Conservation (phyloP, 83 land plant species). For the Thuja plicata region DNA sequence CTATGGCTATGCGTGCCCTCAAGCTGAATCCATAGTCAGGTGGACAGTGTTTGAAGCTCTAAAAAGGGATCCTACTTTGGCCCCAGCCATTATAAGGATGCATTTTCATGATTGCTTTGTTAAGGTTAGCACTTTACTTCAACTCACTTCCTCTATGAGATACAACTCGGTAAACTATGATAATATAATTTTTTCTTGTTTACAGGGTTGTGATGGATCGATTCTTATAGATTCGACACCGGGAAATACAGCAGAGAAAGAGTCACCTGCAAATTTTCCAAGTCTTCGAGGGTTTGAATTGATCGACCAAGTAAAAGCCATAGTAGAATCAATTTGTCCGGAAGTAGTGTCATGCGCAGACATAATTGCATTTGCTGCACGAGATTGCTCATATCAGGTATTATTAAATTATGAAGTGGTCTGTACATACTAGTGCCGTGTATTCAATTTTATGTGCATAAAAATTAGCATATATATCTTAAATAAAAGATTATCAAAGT, state of each 20-base stretch:
- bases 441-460: too few species aligned
- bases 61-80: conserved; percentile 11
- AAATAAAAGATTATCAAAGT: too few species aligned
- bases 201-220: conserved; percentile 61
- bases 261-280: conserved; percentile 11
- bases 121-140: conserved; percentile 17
- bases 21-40: conserved; percentile 12
- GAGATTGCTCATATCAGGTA: too few species aligned
- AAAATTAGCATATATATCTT: too few species aligned
- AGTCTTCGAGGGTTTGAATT: too few species aligned
- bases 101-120: conserved; percentile 52
- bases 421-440: too few species aligned
- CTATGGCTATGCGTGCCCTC: conserved; percentile 14
- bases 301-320: too few species aligned
- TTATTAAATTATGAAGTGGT: too few species aligned
- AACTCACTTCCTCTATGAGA: too few species aligned
- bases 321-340: too few species aligned
- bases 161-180: neutral
- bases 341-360: too few species aligned
- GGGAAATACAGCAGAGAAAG: conserved; percentile 28
- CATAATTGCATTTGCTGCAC: too few species aligned
- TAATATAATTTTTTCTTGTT: neutral
- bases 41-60: neutral
- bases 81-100: conserved; percentile 30
- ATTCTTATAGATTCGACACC: conserved; percentile 24